phyloP scores from a whole-genome alignment of 495 filamentous ascomycete genomes.

The Penicillium coffeae region DNA sequence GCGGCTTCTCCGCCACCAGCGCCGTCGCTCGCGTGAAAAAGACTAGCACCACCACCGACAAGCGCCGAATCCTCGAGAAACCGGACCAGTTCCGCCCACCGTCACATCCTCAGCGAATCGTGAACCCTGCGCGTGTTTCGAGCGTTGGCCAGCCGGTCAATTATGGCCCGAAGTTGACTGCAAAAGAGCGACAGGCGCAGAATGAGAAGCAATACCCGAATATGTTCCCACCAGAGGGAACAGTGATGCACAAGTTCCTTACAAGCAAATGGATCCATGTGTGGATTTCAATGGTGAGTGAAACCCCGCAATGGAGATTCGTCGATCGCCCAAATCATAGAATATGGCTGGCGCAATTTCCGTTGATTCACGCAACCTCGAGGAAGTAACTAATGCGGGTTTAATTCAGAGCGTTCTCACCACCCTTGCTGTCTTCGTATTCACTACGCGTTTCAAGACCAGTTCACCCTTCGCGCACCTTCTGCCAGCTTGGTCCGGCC shows the following conservation, averaged over 20 bases:
- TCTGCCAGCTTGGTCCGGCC: constrained; percentile 57
- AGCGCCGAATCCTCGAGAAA: constrained; percentile 65
- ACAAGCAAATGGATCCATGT: constrained; percentile 68
- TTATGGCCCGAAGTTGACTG: constrained; percentile 64
- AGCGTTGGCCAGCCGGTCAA: constrained; percentile 36
- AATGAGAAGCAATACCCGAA: constrained; percentile 68
- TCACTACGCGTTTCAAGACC: constrained; percentile 63
- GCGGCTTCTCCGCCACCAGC: constrained; percentile 26
- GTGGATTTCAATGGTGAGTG: constrained; percentile 70
- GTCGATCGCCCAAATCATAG: too few relatives aligned
- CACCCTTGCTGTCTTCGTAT: constrained; percentile 62
- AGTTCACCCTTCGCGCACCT: constrained; percentile 70
- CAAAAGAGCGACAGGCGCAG: constrained; percentile 57
- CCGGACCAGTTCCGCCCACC: constrained; percentile 82
- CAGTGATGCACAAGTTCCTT: constrained; percentile 71
- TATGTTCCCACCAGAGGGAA: constrained; percentile 72
- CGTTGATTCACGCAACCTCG: too few relatives aligned
- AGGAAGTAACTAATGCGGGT: too few relatives aligned
- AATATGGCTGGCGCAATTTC: too few relatives aligned
- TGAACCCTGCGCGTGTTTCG: constrained; percentile 29
- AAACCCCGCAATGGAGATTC: neutral
- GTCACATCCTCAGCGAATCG: constrained; percentile 66
- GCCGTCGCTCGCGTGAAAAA: constrained; percentile 7
- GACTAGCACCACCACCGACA: constrained; percentile 21
- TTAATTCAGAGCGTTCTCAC: constrained; percentile 58